These are phyloP conservation scores for Scleroderma bovista DNA, from an alignment of 768 basidiomycete species.

Conservation along the genomic window DNA sequence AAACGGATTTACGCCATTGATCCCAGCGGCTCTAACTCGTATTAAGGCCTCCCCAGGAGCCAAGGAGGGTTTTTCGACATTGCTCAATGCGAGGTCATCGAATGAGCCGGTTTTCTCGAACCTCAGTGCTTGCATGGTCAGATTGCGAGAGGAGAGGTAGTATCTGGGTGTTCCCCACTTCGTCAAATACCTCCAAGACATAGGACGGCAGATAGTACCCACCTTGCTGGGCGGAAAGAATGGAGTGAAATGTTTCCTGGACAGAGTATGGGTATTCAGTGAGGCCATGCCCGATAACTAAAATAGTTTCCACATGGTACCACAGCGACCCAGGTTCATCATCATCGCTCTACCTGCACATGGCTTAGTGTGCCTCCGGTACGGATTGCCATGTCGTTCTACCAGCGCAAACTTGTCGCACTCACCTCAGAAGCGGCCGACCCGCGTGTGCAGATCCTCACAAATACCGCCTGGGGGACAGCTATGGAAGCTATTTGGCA, in stretches of 20 bases:
- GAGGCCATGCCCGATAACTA: too few relatives aligned
- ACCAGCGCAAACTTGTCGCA: neutral
- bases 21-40: conserved; percentile 28
- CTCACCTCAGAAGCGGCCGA: neutral
- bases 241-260: too few relatives aligned
- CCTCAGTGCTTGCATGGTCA: conserved; percentile 28
- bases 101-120: conserved; percentile 29
- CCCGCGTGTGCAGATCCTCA: too few relatives aligned
- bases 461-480: too few relatives aligned
- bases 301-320: neutral
- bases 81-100: conserved; percentile 18
- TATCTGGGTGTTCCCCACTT: neutral
- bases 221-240: neutral
- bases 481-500: too few relatives aligned
- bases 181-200: neutral
- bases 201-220: neutral
- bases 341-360: neutral
- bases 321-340: too few relatives aligned
- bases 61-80: conserved; percentile 22
- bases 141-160: neutral
- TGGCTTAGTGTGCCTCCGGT: neutral
- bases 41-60: conserved; percentile 29
- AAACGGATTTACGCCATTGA: conserved; percentile 25
- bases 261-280: neutral
- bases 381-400: neutral